Evolutionary conservation across 305 asterid species (phyloP).

Genomic region (Fraxinus greggii): DNA sequence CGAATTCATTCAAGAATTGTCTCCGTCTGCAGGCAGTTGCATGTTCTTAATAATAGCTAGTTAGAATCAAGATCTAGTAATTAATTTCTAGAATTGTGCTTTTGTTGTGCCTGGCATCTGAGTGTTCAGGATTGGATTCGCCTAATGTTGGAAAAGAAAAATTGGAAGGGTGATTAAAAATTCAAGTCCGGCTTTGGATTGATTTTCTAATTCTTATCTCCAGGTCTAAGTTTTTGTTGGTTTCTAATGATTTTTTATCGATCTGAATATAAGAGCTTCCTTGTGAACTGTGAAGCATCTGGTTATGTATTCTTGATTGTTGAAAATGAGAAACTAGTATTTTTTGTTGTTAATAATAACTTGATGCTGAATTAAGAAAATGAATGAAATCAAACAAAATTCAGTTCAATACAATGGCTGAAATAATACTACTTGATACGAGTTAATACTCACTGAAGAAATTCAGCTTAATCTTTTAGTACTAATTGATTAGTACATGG

Average conservation of each 20-base stretch:
- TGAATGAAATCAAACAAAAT: neutral
- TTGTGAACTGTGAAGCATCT: neutral
- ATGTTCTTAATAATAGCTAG: neutral
- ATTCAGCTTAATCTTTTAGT: neutral
- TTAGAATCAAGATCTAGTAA: neutral
- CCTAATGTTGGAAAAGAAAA: neutral
- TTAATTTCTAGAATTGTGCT: neutral
- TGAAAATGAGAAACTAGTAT: neutral
- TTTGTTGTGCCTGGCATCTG: neutral
- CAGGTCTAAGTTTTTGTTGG: neutral
- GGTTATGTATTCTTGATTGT: neutral
- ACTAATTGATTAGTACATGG: neutral
- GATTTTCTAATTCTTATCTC: neutral
- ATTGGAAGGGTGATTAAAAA: neutral
- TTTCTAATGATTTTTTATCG: neutral
- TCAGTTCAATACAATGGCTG: neutral
- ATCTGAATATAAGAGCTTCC: neutral
- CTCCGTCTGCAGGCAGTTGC: neutral
- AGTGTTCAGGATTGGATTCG: neutral
- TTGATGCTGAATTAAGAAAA: neutral
- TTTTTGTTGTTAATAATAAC: neutral
- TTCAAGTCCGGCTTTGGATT: neutral
- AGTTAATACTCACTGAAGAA: neutral
- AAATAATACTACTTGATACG: neutral
- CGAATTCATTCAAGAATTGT: neutral